Percentiles rank a stretch among this genome's conserved stretches.
phyloP scores from a whole-genome alignment of 495 filamentous ascomycete species.

The Talaromyces nanjingensis region DNA sequence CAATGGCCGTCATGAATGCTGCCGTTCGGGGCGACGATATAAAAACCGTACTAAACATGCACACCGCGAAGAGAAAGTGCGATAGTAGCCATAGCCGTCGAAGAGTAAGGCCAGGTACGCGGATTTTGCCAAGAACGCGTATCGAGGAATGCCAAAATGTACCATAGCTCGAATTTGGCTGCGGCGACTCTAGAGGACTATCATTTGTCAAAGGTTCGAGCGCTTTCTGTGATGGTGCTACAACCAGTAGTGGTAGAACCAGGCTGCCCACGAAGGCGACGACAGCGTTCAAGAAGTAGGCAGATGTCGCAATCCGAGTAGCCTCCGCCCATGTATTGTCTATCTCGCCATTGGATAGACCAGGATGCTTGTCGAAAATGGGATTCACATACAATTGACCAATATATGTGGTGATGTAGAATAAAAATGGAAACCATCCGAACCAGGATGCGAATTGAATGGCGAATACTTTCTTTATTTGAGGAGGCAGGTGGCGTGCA shows the following conservation, averaged over 20 bases:
- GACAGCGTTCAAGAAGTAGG: conserved; percentile 75
- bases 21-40: conserved; percentile 58
- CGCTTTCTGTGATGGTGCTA: background rate
- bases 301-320: conserved; percentile 75
- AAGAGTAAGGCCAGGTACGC: background rate
- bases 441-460: conserved; percentile 89
- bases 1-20: conserved; percentile 64
- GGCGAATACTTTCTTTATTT: conserved; percentile 73
- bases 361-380: conserved; percentile 47
- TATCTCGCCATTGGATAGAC: conserved; percentile 46
- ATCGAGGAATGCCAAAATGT: background rate
- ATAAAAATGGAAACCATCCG: conserved; percentile 91
- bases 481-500: background rate
- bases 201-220: background rate
- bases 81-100: background rate
- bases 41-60: conserved; percentile 46
- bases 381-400: conserved; percentile 84
- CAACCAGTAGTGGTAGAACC: conserved; percentile 72
- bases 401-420: conserved; percentile 87
- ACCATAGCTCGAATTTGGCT: background rate
- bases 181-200: background rate
- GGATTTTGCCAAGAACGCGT: background rate
- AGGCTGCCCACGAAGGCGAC: conserved; percentile 72
- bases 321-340: conserved; percentile 72
- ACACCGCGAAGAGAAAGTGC: background rate